Conservation (phyloP, 164 flowering plant genomes). For the Umbilicus rupestris region DNA sequence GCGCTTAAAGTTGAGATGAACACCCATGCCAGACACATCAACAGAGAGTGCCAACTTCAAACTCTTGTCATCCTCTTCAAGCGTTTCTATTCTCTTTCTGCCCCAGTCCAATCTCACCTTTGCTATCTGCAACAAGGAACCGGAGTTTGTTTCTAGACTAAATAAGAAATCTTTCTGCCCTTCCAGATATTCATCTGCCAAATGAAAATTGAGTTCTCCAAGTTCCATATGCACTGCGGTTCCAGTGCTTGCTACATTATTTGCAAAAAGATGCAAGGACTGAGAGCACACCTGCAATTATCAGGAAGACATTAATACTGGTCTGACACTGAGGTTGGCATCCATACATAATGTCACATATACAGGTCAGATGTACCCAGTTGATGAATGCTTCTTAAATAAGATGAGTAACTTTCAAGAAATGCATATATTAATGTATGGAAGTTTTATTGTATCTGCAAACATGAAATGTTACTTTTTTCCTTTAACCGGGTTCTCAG, state of each 20-base stretch:
- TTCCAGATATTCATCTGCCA: constrained; percentile 91
- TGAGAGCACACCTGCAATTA: constrained; percentile 79
- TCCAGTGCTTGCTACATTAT: constrained; percentile 70
- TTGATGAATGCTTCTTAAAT: background rate
- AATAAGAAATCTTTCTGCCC: constrained; percentile 70
- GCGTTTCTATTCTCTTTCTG: constrained; percentile 57
- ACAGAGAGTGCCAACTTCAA: constrained; percentile 55
- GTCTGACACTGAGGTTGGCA: background rate
- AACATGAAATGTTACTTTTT: background rate
- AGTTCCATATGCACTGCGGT: constrained; percentile 74
- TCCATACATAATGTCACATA: background rate
- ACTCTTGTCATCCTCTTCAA: constrained; percentile 42
- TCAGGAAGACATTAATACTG: constrained; percentile 7
- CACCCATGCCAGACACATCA: constrained; percentile 87
- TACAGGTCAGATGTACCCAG: background rate
- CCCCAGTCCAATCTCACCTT: constrained; percentile 87
- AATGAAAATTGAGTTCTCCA: constrained; percentile 81
- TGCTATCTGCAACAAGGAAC: constrained; percentile 74
- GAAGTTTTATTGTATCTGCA: background rate
- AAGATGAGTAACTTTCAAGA: background rate
- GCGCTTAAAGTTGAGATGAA: constrained; percentile 61
- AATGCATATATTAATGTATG: background rate
- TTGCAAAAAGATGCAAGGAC: constrained; percentile 87
- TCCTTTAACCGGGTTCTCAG: background rate
- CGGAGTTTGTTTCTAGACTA: constrained; percentile 77